phyloP scores from a whole-genome alignment of 1,284 basidiomycete species.

The Apiotrichum akiyoshidainum region DNA sequence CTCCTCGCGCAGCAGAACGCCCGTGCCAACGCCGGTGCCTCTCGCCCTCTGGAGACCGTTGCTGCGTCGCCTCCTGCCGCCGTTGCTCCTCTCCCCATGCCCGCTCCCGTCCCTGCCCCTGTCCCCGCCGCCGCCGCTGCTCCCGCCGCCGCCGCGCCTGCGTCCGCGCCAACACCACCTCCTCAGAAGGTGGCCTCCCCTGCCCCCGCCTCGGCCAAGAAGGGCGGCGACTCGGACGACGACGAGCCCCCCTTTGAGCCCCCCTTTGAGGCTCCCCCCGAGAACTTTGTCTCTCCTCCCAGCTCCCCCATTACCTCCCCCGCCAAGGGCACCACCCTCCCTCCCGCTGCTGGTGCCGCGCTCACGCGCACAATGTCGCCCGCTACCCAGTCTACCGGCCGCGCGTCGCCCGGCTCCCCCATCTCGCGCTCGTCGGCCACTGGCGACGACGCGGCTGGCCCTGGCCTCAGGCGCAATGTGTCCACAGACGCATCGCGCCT shows the following conservation, averaged over 20 bases:
- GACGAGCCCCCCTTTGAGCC: slow-evolving; percentile 6
- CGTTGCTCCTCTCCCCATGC: slow-evolving; percentile 50
- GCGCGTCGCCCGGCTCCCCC: slow-evolving; percentile 16
- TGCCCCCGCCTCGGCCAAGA: background rate
- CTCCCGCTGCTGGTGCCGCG: background rate
- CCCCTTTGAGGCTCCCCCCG: background rate
- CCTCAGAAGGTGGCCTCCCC: background rate
- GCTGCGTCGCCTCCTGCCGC: background rate
- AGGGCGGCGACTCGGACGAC: slow-evolving; percentile 7
- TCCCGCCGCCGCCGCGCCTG: background rate
- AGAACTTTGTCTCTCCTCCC: no score
- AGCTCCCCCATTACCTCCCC: no score
- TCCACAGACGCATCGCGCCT: slow-evolving; percentile 54
- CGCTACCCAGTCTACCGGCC: background rate
- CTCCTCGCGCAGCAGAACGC: slow-evolving; percentile 48
- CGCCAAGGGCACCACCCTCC: background rate
- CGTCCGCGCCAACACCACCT: background rate
- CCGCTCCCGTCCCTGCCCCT: slow-evolving; percentile 14
- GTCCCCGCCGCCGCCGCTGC: background rate
- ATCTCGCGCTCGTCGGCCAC: slow-evolving; percentile 8
- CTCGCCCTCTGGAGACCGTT: background rate
- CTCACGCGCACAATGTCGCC: slow-evolving; percentile 27
- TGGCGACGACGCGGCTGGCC: slow-evolving; percentile 29
- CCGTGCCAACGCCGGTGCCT: slow-evolving; percentile 9
- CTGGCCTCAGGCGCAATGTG: slow-evolving; percentile 51